Conservation (phyloP, 2,329 filamentous ascomycete genomes). For the Aspergillus hortae region DNA sequence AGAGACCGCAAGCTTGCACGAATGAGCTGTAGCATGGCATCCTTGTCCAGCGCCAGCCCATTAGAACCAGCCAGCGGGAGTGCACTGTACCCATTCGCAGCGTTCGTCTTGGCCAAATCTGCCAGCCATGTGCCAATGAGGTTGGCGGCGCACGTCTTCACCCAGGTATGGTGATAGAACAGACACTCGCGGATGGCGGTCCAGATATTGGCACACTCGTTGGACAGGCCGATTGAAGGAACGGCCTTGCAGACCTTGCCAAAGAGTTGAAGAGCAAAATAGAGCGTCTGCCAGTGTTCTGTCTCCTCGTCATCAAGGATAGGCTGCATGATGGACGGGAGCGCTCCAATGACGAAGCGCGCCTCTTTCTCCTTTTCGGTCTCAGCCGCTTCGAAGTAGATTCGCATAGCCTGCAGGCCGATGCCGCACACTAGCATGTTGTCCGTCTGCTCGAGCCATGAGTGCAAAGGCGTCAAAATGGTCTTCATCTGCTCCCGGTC, state of each 20-base stretch:
- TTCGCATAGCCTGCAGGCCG: conserved; percentile 74
- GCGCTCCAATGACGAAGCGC: conserved; percentile 53
- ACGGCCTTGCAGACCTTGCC: conserved; percentile 65
- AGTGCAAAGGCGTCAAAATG: conserved; percentile 67
- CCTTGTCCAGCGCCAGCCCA: conserved; percentile 64
- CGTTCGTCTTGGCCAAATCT: conserved; percentile 68
- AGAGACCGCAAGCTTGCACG: conserved; percentile 58
- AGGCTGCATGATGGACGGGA: conserved; percentile 52
- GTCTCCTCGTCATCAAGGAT: conserved; percentile 50
- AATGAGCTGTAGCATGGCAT: conserved; percentile 60
- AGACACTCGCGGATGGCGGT: conserved; percentile 63
- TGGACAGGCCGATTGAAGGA: conserved; percentile 61
- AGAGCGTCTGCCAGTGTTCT: conserved; percentile 65
- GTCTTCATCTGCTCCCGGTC: conserved; percentile 68
- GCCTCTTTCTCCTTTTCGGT: conserved; percentile 66
- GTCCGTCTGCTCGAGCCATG: conserved; percentile 72
- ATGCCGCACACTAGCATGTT: conserved; percentile 69
- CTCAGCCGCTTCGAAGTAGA: conserved; percentile 73
- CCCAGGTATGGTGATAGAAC: conserved; percentile 66
- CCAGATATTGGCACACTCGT: conserved; percentile 67
- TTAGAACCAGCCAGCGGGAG: conserved; percentile 66
- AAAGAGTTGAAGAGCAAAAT: conserved; percentile 68
- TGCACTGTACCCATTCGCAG: conserved; percentile 48
- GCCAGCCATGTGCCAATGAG: conserved; percentile 74
- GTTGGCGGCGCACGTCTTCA: conserved; percentile 73